These are phyloP conservation scores for Cryptosporidium tyzzeri DNA, from an alignment of 169 alveolate genomes.

Conservation along the genomic window DNA sequence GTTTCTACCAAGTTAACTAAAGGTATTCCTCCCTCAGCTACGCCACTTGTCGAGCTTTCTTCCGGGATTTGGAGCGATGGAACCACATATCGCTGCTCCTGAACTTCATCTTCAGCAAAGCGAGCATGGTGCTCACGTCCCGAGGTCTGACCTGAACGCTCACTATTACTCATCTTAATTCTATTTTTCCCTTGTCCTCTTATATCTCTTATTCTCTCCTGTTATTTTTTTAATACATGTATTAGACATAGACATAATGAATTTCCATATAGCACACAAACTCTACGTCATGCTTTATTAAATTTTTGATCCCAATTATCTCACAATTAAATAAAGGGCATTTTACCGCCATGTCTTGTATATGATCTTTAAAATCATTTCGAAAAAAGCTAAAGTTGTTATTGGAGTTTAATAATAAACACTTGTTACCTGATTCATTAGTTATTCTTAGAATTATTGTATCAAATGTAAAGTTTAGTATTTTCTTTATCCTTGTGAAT, in stretches of 20 bases:
- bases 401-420: background rate
- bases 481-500: background rate
- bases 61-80: conserved; percentile 72
- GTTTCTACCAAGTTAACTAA: conserved; percentile 85
- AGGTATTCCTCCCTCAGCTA: conserved; percentile 82
- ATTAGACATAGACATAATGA: conserved; percentile 71
- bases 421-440: background rate
- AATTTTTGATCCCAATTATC: conserved; percentile 54
- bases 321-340: conserved; percentile 9
- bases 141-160: conserved; percentile 75
- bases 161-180: conserved; percentile 75
- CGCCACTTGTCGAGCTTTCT: conserved; percentile 49
- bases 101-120: conserved; percentile 72
- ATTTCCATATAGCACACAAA: conserved; percentile 74
- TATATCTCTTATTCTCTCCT: conserved; percentile 28
- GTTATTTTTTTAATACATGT: conserved; percentile 53
- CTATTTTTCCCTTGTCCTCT: conserved; percentile 58
- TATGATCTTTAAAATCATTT: conserved; percentile 41
- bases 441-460: too few species aligned
- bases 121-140: conserved; percentile 77
- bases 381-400: background rate
- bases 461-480: too few species aligned
- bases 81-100: conserved; percentile 49
- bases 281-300: conserved; percentile 65
- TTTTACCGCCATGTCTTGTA: conserved; percentile 69